Evolutionary conservation across 2,329 filamentous ascomycete genomes (phyloP).

Genomic region (Orbilia oligospora): DNA sequence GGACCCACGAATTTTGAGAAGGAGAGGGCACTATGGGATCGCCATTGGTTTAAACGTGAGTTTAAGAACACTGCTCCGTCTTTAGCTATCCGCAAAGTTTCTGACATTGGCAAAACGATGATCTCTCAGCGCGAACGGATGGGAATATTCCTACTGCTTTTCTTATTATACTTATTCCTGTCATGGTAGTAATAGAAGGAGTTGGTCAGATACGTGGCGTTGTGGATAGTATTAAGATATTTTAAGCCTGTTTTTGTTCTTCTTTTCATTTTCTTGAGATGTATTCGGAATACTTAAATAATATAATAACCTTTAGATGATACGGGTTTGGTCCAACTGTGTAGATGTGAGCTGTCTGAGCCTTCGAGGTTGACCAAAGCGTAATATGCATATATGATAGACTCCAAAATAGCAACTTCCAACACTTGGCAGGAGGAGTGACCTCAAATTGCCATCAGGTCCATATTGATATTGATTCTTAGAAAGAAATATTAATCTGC

Average conservation of each 20-base stretch:
- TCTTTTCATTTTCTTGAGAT: too few species aligned
- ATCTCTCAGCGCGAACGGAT: neutral
- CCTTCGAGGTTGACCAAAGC: too few species aligned
- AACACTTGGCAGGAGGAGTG: neutral
- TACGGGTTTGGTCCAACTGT: too few species aligned
- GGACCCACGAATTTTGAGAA: constrained; percentile 21
- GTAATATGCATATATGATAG: too few species aligned
- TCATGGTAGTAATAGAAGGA: constrained; percentile 18
- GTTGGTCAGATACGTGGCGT: constrained; percentile 6
- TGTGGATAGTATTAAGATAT: constrained; percentile 26
- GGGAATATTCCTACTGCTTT: constrained; percentile 2
- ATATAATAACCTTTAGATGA: neutral
- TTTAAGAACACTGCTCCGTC: neutral
- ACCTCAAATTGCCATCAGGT: too few species aligned
- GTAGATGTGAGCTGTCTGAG: too few species aligned
- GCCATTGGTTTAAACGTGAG: constrained; percentile 17
- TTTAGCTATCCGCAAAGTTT: neutral
- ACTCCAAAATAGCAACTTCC: neutral
- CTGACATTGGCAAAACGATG: neutral
- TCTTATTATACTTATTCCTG: constrained; percentile 16
- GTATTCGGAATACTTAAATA: too few species aligned
- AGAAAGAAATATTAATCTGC: too few species aligned
- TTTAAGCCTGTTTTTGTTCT: too few species aligned
- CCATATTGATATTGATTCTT: too few species aligned
- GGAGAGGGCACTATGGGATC: constrained; percentile 11